Percentiles rank a stretch among this genome's conserved stretches.
These are phyloP conservation scores for Dioscorea zingiberensis DNA, from an alignment of 106 monocot species.

Conservation along the genomic window DNA sequence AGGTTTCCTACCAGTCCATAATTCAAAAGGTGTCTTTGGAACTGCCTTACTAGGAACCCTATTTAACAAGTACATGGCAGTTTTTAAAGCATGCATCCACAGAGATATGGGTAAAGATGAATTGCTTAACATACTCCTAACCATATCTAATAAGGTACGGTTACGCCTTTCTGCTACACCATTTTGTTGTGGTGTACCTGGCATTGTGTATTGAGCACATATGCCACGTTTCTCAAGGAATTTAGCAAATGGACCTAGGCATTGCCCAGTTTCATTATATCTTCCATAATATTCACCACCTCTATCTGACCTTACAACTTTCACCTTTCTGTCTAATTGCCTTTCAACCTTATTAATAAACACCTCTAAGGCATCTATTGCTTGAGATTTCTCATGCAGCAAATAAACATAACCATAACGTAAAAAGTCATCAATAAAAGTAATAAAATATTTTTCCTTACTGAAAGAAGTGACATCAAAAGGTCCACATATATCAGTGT, in stretches of 20 bases:
- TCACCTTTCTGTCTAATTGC: not conserved
- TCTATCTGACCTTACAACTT: slow-evolving; percentile 4
- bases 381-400: not conserved
- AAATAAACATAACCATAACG: slow-evolving; percentile 4
- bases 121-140: slow-evolving; percentile 1
- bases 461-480: too few species aligned
- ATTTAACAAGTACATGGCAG: not conserved
- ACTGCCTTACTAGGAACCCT: slow-evolving; percentile 7
- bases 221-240: slow-evolving; percentile 2
- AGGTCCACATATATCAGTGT: too few species aligned
- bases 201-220: slow-evolving; percentile 2
- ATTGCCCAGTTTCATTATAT: not conserved
- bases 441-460: slow-evolving; percentile 7
- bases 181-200: not conserved
- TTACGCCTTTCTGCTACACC: slow-evolving; percentile 2
- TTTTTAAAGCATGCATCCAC: not conserved
- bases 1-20: slow-evolving; percentile 4
- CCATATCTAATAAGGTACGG: slow-evolving; percentile 3
- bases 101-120: not conserved
- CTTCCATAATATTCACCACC: slow-evolving; percentile 5
- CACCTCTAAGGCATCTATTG: not conserved
- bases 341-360: not conserved
- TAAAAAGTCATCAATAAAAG: slow-evolving; percentile 9
- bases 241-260: slow-evolving; percentile 2
- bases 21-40: slow-evolving; percentile 3